Percentiles rank a stretch among this genome's conserved stretches.
These are phyloP conservation scores for Tilletia walkeri DNA, from an alignment of 1,284 basidiomycete species.

Conservation along the genomic window DNA sequence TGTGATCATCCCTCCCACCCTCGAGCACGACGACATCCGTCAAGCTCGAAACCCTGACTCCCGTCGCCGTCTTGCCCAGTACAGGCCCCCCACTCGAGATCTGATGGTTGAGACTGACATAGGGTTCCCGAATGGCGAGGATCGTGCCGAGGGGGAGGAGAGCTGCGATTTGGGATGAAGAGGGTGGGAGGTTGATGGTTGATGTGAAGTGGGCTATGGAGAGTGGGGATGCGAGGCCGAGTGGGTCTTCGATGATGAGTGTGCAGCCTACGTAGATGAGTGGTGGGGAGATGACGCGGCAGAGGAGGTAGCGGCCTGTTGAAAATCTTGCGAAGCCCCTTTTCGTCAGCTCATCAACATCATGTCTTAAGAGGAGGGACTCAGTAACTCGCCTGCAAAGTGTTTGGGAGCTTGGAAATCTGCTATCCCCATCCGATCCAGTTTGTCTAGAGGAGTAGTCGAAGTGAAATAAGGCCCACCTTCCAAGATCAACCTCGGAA, in stretches of 20 bases:
- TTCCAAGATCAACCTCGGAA: conserved; percentile 35
- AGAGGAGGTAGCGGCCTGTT: conserved; percentile 38
- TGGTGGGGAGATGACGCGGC: conserved; percentile 40
- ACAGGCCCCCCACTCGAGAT: conserved; percentile 44
- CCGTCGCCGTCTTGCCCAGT: conserved; percentile 36
- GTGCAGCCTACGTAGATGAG: conserved; percentile 44
- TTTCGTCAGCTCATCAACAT: not conserved
- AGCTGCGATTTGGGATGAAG: conserved; percentile 22
- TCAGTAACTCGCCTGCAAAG: conserved; percentile 18
- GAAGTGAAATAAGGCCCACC: conserved; percentile 41
- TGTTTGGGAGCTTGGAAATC: conserved; percentile 31
- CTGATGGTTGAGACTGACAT: conserved; percentile 40
- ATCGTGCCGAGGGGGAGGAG: conserved; percentile 44
- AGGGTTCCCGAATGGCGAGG: conserved; percentile 51
- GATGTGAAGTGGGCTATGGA: conserved; percentile 49
- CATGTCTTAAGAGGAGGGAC: not conserved
- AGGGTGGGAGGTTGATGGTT: conserved; percentile 29
- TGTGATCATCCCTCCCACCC: conserved; percentile 14
- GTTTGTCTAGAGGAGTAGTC: conserved; percentile 26
- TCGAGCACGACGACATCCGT: conserved; percentile 45
- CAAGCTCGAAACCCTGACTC: conserved; percentile 50
- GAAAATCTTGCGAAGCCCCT: conserved; percentile 10
- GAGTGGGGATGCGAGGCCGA: conserved; percentile 39
- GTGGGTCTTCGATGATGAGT: conserved; percentile 36
- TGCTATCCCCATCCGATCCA: conserved; percentile 31